Evolutionary conservation across 495 filamentous ascomycete species (phyloP).

Genomic region (Penicillium simplicissimum): DNA sequence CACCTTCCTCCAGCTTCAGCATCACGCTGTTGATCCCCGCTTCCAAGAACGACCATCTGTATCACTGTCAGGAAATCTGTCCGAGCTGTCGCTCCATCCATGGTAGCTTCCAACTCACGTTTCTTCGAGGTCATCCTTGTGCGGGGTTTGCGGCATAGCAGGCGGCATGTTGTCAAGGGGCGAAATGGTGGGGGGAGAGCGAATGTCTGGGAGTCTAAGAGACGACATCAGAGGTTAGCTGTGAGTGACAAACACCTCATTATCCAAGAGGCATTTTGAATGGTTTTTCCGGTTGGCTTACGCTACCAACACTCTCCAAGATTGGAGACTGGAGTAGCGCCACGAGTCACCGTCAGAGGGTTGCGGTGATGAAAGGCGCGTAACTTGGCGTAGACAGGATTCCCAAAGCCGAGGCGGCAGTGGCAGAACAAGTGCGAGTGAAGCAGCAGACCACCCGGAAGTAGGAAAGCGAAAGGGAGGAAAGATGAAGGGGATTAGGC

Average conservation of each 20-base stretch:
- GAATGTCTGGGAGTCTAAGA: not conserved
- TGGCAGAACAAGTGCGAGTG: not conserved
- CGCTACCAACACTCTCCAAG: constrained; percentile 6
- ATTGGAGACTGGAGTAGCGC: constrained; percentile 19
- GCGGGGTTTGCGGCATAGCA: constrained; percentile 53
- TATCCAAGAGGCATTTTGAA: not conserved
- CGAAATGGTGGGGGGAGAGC: not conserved
- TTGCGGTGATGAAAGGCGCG: constrained; percentile 4
- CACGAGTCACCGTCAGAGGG: constrained; percentile 23
- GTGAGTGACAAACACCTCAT: not conserved
- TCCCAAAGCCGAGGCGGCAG: not conserved
- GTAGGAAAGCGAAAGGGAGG: constrained; percentile 11
- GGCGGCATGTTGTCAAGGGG: constrained; percentile 38
- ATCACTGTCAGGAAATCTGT: constrained; percentile 17
- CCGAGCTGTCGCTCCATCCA: not conserved
- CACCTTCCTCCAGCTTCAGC: constrained; percentile 82
- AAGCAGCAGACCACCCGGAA: constrained; percentile 4
- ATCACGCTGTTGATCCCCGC: constrained; percentile 88
- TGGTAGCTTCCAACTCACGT: constrained; percentile 59
- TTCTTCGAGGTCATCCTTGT: constrained; percentile 78
- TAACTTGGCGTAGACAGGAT: not conserved
- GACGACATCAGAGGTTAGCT: not conserved
- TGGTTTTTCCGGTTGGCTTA: not conserved
- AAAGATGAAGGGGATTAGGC: constrained; percentile 11
- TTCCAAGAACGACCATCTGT: constrained; percentile 87